These are phyloP conservation scores for Psilocybe azurescens DNA, from an alignment of 768 basidiomycete genomes.

Conservation along the genomic window DNA sequence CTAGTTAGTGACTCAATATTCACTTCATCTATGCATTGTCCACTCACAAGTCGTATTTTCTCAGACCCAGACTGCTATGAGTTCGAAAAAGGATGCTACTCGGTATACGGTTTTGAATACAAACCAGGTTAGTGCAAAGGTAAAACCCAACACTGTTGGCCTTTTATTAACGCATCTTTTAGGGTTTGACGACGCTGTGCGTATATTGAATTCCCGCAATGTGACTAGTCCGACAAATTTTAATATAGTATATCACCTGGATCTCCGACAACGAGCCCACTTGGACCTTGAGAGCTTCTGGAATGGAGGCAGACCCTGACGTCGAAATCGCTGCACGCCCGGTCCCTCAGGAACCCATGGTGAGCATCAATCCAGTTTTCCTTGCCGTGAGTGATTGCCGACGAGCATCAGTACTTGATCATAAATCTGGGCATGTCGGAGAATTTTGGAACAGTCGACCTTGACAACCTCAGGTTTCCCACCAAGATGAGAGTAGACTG, in stretches of 20 bases:
- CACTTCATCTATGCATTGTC: not conserved
- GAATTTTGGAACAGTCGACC: conserved; percentile 77
- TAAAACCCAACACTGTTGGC: not conserved
- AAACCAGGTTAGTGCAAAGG: conserved; percentile 51
- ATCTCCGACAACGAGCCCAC: conserved; percentile 60
- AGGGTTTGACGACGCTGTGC: conserved; percentile 29
- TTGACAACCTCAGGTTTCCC: conserved; percentile 76
- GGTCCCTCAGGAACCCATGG: conserved; percentile 86
- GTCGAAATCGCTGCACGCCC: conserved; percentile 72
- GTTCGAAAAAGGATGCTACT: conserved; percentile 53
- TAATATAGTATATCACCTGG: conserved; percentile 78
- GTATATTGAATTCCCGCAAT: not conserved
- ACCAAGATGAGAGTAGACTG: conserved; percentile 81
- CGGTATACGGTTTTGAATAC: conserved; percentile 85
- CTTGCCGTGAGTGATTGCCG: not conserved
- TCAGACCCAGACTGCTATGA: conserved; percentile 77
- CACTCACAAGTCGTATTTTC: not conserved
- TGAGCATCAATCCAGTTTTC: conserved; percentile 30
- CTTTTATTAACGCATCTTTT: not conserved
- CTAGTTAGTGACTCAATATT: conserved; percentile 49
- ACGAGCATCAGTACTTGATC: conserved; percentile 71
- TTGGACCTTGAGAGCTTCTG: conserved; percentile 74
- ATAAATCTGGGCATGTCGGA: conserved; percentile 84
- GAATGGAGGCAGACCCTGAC: conserved; percentile 56
- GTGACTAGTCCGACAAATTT: not conserved